Evolutionary conservation across 2,329 filamentous ascomycete genomes (phyloP).

Genomic region (Penicillium sclerotigenum): DNA sequence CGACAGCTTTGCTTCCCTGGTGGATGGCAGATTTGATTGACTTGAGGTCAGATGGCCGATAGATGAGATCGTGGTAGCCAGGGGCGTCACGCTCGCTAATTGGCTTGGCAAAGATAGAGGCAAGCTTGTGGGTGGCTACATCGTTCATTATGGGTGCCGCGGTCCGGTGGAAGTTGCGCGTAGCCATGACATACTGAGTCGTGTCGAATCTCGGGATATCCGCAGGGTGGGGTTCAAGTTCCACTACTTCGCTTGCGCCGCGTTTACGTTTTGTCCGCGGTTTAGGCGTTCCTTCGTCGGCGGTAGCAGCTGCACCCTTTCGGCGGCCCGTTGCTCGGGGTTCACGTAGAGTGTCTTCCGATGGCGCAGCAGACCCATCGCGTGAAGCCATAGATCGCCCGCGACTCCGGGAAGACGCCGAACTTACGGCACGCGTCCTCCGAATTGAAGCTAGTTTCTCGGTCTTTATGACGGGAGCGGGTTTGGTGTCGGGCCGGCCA

Average conservation of each 20-base stretch:
- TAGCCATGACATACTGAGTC: constrained; percentile 40
- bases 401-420: constrained; percentile 37
- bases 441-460: constrained; percentile 28
- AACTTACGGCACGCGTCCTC: constrained; percentile 34
- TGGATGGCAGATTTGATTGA: constrained; percentile 70
- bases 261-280: constrained; percentile 43
- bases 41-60: constrained; percentile 73
- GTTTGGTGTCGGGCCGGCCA: constrained; percentile 21
- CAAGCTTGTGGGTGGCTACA: constrained; percentile 71
- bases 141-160: constrained; percentile 71
- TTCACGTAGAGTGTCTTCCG: constrained; percentile 23
- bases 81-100: constrained; percentile 73
- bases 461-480: constrained; percentile 20
- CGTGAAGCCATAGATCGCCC: constrained; percentile 37
- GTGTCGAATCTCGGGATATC: constrained; percentile 30
- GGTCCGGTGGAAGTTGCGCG: constrained; percentile 59
- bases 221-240: constrained; percentile 28
- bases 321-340: constrained; percentile 29
- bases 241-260: constrained; percentile 32
- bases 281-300: constrained; percentile 29
- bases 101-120: constrained; percentile 74
- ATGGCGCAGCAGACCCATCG: constrained; percentile 26
- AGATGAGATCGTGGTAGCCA: constrained; percentile 70
- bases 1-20: constrained; percentile 45
- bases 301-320: constrained; percentile 19